Percentiles rank a stretch among this genome's conserved stretches.
These are phyloP conservation scores for Plantago ovata DNA, from an alignment of 257 asterid species.

Conservation along the genomic window DNA sequence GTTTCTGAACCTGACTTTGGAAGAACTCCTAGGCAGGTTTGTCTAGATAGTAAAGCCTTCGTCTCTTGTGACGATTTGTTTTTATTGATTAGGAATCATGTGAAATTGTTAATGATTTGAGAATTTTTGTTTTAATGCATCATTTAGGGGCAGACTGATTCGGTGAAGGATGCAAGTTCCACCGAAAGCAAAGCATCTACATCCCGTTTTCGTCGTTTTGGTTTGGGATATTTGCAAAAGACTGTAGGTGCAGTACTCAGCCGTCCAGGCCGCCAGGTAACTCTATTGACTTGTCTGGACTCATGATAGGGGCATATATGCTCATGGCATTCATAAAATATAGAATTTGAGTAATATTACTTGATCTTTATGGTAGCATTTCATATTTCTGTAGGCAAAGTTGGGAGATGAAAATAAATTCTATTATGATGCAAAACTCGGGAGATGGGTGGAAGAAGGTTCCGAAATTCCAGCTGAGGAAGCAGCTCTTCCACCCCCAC, in stretches of 20 bases:
- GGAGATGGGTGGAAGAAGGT: constrained; percentile 99
- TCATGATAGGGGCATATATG: neutral
- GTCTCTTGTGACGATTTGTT: constrained; percentile 8
- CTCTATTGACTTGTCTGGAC: neutral
- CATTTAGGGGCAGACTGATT: constrained; percentile 57
- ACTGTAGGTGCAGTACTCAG: constrained; percentile 57
- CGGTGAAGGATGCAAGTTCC: constrained; percentile 61
- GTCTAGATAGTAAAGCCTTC: constrained; percentile 17
- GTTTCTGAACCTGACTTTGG: constrained; percentile 97
- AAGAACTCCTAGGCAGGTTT: constrained; percentile 90
- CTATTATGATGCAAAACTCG: constrained; percentile 77
- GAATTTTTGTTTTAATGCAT: constrained; percentile 11
- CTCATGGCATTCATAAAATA: neutral
- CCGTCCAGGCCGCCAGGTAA: constrained; percentile 56
- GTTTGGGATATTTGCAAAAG: constrained; percentile 60
- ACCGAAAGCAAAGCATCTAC: constrained; percentile 44
- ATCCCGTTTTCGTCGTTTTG: constrained; percentile 66
- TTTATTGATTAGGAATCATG: constrained; percentile 3
- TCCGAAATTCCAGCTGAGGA: constrained; percentile 66
- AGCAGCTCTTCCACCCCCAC: constrained; percentile 79
- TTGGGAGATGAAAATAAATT: constrained; percentile 88
- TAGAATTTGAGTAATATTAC: neutral
- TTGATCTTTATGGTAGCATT: constrained; percentile 10
- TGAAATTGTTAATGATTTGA: constrained; percentile 2
- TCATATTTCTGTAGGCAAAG: constrained; percentile 57